Base-by-base conservation (phyloP, 2,329 filamentous ascomycete species). In the Fusarium hostae region DNA sequence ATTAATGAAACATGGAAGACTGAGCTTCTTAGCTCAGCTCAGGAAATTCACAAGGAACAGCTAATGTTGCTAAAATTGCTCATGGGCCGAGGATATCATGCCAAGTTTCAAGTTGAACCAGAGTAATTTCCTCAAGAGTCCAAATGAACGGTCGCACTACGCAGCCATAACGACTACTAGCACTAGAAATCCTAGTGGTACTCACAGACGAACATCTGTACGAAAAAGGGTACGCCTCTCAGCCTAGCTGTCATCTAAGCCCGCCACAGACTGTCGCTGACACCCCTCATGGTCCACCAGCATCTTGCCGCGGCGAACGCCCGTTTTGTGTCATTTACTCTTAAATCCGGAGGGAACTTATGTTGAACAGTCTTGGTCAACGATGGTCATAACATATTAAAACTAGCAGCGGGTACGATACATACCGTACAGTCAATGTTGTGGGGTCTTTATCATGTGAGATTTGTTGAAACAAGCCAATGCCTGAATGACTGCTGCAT, bases 251-350 rank as follows among this genome's bases (percentile, higher is more conserved):
- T 68, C 68, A 66, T 68, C 65, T 50, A 66, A 63, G 51, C 39
- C 63, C 68, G 60, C 71, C 73, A 75, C 71, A 66, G 24, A 34
- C 26, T 60, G 47, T 68, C 57, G 39, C 70, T 68, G 59, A 26
- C 61, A 45, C 60, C 57, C 52, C 60, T 66, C 57, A 57, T 55
- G 41, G 52, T 62, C 70, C 59, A 66, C 66, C 45, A 54, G 58
- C 55, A 47, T 45, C 51, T 72, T 71, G 74, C 74, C 74, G 72
- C 68, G 74, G 74, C 74, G 68, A 74, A 70, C 55, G 68, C 70
- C 72, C 72, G 71, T 59, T 71, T 73, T 69, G 50, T 68, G 72
- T 63, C 60, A 63, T 63, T 52, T 59, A 18, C 40, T 64, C 41
- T 71, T 56, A 52, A 65, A 45, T 51, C 41, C 39, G 43, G 54